Evolutionary conservation across 768 basidiomycete species (phyloP).

Genomic region (Russula virescens): DNA sequence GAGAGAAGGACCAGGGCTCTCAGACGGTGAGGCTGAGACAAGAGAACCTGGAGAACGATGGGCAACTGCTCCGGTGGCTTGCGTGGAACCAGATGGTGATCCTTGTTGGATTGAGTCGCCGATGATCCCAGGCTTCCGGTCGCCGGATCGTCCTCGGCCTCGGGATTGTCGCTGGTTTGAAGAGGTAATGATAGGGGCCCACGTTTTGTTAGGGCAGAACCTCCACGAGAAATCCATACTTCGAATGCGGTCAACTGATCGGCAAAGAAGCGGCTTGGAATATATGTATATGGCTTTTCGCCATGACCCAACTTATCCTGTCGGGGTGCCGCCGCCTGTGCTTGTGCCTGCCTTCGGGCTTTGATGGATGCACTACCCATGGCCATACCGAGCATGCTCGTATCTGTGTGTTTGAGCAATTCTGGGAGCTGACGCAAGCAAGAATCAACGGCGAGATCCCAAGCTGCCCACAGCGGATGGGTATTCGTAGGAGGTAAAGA

Average conservation of each 20-base stretch:
- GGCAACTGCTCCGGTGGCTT: conserved; percentile 97
- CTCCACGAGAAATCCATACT: conserved; percentile 95
- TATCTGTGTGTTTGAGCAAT: conserved; percentile 43
- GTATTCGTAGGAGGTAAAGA: conserved; percentile 94
- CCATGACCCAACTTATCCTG: conserved; percentile 20
- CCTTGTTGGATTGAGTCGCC: conserved; percentile 17
- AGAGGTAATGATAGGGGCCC: conserved; percentile 70
- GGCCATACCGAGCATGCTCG: conserved; percentile 24
- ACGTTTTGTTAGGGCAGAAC: conserved; percentile 71
- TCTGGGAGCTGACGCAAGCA: conserved; percentile 92
- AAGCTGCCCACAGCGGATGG: conserved; percentile 92
- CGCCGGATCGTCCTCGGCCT: conserved; percentile 31
- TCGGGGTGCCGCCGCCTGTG: conserved; percentile 13
- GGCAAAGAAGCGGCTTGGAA: conserved; percentile 88
- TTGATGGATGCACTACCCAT: conserved; percentile 25
- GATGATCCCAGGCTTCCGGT: conserved; percentile 11
- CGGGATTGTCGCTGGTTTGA: conserved; percentile 32
- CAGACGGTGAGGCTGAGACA: conserved; percentile 93
- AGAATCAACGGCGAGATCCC: conserved; percentile 95
- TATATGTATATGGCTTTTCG: conserved; percentile 61
- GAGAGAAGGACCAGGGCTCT: conserved; percentile 93
- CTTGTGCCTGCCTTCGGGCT: conserved; percentile 27
- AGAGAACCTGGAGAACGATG: conserved; percentile 93
- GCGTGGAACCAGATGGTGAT: conserved; percentile 64
- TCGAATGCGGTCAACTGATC: conserved; percentile 97